Base-by-base conservation (phyloP, 306 rosid species). In the Ochetophila trinervis region DNA sequence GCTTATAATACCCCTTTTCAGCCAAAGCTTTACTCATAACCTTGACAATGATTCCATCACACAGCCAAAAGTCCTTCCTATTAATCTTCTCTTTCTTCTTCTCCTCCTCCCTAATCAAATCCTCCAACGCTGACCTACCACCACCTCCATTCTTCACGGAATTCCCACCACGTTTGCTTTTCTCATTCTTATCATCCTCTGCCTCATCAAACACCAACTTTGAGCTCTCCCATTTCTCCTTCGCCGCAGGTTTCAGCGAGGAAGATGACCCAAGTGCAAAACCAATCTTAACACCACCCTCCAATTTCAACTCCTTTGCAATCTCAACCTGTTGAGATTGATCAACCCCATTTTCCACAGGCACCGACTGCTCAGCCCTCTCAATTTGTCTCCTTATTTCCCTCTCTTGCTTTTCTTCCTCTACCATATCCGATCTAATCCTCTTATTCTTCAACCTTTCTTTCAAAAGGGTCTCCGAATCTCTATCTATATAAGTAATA, bases 1-100 rank as follows among this genome's bases (percentile, higher is more conserved):
- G 89, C 78, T 89, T 93, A 78, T 87, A 93, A 73, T 89, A 89
- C 4, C 97, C 97, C 71, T 86, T 93, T 63, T 85, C 91, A 1
- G 85, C 93, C 84, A 93, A 81, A 4, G 69, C 93, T 69, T 89
- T 93, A 73, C 98, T 89, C 98, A 93, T 89, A 34, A 89, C 81
- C 74, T 93, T 93, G 3, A 93, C 97, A 78, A 87, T 60, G 19
- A 89, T 89, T 16, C 72, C 72, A 40, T 67, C 72, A 44, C 72
- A 77, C 65, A 93, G 65, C 98, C 96, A 87, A 68, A 89, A 89
- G 66, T 89, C 95, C 79, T 87, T 93, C 78, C 97, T 78, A 56
- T 89, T 93, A 21, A 78, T 69, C 85, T 71, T 89, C 75, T 92
- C 96, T 74, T 83, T 89, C 82, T 85, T 89, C 83, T 60, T 84